Evolutionary conservation across 371 early-diverging fungal species (phyloP).

Genomic region (Globomyces sp.): DNA sequence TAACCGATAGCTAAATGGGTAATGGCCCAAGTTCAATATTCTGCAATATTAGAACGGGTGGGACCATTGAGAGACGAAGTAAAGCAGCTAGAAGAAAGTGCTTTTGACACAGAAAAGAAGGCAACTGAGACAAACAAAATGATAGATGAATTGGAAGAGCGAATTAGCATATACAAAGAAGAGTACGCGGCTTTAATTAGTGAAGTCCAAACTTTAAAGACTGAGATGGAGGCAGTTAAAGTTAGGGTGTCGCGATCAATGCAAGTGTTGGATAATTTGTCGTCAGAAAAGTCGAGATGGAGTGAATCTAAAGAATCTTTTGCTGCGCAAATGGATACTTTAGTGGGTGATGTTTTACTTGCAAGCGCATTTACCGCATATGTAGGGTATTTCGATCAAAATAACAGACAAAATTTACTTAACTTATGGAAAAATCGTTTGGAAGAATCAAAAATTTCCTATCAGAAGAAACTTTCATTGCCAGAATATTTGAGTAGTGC

Average conservation of each 20-base stretch:
- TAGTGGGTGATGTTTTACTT: constrained; percentile 97
- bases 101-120: constrained; percentile 69
- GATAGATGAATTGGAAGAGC: constrained; percentile 81
- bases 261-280: constrained; percentile 83
- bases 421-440: constrained; percentile 80
- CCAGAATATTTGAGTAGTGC: constrained; percentile 91
- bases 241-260: constrained; percentile 91
- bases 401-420: constrained; percentile 80
- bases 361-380: constrained; percentile 94
- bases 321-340: constrained; percentile 93
- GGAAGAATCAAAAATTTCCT: constrained; percentile 69
- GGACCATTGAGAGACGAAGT: constrained; percentile 96
- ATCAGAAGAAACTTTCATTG: constrained; percentile 79
- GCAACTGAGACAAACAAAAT: constrained; percentile 75
- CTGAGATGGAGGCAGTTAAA: constrained; percentile 95
- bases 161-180: constrained; percentile 88
- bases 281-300: constrained; percentile 95
- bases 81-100: constrained; percentile 73
- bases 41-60: constrained; percentile 88
- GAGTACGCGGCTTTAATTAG: constrained; percentile 96
- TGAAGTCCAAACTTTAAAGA: constrained; percentile 86
- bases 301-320: constrained; percentile 86
- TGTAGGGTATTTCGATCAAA: constrained; percentile 96
- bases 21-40: constrained; percentile 90
- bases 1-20: constrained; percentile 83